Base-by-base conservation (phyloP, 208 protist genomes). In the Leishmania lainsoni region DNA sequence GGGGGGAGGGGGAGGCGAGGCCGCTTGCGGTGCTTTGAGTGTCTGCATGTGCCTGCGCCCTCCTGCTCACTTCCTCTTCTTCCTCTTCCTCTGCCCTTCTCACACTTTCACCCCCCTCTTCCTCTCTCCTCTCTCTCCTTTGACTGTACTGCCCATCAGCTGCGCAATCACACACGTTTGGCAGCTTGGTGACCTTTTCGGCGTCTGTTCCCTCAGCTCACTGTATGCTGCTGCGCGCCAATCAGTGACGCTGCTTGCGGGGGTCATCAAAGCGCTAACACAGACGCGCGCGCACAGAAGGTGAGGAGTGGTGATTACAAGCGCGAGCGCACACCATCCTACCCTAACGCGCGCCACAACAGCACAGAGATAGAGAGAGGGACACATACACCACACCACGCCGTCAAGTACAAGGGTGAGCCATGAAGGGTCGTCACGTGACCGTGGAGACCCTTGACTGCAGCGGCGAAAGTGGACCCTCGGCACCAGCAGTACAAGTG, bases 371-470 rank as follows among this genome's bases (percentile, higher is more conserved):
- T 22, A 35, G 14, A 45, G 29, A 42, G 29, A 42, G 16, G 14
- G 32, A 49, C 39, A 72, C 45, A 39, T 22, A 74, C 69, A 74
- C 22, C 8, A 26, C 39, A 10, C 26, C 32, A 52, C 10, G 10
- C 68, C 16, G 10, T 72, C 39, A 20, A 72, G 5, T 26, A 12
- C 12, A 29, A 2, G 22, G 22, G 3, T 48, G 22, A 72, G 49
- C n/a, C 26, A 85, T 85, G 81, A 85, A 79, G 61, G 77, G 61
- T 16, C 77, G 65, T 35, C 35, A 81, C 65, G 52, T 85, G 42
- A 81, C 73, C 0, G 77, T 85, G 52, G 77, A 81, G 63, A 39
- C 5, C 32, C 52, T 51, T 20, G 32, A 17, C 9, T 29, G 39
- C 4, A 49, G 49, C 14, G 73, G 54, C 2, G 51, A 42, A 1